Evolutionary conservation across 176 grass and related monocot genomes (phyloP).

Genomic region (Phragmites australis): DNA sequence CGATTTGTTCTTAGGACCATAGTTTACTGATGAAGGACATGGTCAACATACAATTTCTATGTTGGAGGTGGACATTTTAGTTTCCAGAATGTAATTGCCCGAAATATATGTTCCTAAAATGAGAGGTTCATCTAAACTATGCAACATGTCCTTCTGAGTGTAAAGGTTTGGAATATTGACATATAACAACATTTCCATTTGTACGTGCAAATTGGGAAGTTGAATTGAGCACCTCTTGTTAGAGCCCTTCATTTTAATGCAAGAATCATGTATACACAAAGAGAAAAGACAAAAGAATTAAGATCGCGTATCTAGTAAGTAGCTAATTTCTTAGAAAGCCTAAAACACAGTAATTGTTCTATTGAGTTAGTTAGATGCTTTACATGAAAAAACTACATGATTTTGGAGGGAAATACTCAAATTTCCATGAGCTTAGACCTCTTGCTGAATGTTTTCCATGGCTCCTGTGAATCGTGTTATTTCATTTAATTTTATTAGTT

Average conservation of each 20-base stretch:
- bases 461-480: too few species aligned
- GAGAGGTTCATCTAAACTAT: not conserved
- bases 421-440: too few species aligned
- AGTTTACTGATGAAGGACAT: not conserved
- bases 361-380: not conserved
- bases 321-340: not conserved
- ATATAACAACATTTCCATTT: not conserved
- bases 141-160: not conserved
- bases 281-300: not conserved
- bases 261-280: not conserved
- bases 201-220: not conserved
- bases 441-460: too few species aligned
- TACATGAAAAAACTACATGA: too few species aligned
- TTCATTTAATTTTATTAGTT: not conserved
- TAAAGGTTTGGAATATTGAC: not conserved
- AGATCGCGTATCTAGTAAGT: not conserved
- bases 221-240: not conserved
- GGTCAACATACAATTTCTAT: not conserved
- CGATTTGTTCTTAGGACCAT: not conserved
- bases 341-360: not conserved
- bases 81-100: not conserved
- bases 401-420: too few species aligned
- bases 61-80: too few species aligned
- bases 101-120: not conserved
- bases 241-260: not conserved